Percentiles rank a stretch among this genome's conserved stretches.
Conservation (phyloP, 73 alveolate species). For the Uronychia binucleata region DNA sequence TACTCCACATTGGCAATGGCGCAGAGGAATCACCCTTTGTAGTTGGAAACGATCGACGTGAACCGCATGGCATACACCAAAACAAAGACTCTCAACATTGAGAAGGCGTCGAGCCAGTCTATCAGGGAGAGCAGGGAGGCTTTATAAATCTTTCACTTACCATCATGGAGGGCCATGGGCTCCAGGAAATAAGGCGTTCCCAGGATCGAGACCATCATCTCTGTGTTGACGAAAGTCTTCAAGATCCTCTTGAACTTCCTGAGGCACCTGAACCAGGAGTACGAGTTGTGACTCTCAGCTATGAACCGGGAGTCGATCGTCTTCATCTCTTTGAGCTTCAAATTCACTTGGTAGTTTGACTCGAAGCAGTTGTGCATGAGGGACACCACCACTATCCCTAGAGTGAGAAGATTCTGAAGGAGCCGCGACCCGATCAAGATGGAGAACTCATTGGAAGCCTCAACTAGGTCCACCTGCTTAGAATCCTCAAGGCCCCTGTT, state of each 20-base stretch:
- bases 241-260: neutral
- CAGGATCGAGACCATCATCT: neutral
- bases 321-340: neutral
- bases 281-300: neutral
- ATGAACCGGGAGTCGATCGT: neutral
- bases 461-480: neutral
- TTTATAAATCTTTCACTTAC: neutral
- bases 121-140: neutral
- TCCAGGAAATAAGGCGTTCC: neutral
- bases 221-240: neutral
- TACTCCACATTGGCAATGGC: neutral
- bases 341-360: neutral
- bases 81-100: neutral
- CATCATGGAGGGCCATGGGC: neutral
- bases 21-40: neutral
- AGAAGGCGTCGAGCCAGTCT: neutral
- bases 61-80: neutral
- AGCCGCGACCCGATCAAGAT: neutral
- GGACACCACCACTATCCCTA: neutral
- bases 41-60: neutral
- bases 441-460: neutral
- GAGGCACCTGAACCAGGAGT: neutral
- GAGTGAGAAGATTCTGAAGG: neutral
- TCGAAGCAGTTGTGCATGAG: neutral
- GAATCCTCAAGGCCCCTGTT: neutral